phyloP scores from a whole-genome alignment of 2,329 filamentous ascomycete genomes.

The Calonectria honghensis region DNA sequence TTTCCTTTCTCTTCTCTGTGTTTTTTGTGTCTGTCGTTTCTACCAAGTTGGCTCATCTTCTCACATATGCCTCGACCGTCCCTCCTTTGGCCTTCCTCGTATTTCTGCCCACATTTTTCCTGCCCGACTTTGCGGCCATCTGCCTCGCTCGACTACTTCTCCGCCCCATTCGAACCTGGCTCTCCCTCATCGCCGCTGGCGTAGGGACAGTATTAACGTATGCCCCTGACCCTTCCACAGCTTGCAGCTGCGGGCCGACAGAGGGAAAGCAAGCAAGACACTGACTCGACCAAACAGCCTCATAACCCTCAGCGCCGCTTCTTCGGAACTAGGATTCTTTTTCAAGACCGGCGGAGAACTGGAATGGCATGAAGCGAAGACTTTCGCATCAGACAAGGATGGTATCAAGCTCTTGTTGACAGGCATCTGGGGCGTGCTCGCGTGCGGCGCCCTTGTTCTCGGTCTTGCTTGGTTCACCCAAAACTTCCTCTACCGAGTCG shows the following conservation, averaged over 20 bases:
- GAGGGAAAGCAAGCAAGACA: constrained; percentile 7
- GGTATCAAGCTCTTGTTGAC: constrained; percentile 58
- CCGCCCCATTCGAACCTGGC: constrained; percentile 48
- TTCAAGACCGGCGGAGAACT: constrained; percentile 58
- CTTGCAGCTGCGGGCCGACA: not conserved
- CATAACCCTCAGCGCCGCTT: constrained; percentile 54
- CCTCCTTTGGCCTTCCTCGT: constrained; percentile 55
- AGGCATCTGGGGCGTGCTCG: constrained; percentile 54
- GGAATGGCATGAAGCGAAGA: constrained; percentile 57
- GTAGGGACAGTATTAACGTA: constrained; percentile 54
- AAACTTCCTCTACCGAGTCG: constrained; percentile 48
- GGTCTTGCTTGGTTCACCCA: constrained; percentile 51
- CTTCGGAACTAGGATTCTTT: constrained; percentile 59
- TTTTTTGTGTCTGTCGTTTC: constrained; percentile 55
- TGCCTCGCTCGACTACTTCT: constrained; percentile 53
- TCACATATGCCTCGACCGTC: constrained; percentile 53
- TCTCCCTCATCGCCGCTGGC: constrained; percentile 47
- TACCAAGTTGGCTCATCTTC: constrained; percentile 56
- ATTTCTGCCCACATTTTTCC: constrained; percentile 57
- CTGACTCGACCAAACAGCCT: constrained; percentile 48
- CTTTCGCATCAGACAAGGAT: constrained; percentile 57
- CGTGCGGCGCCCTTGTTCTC: constrained; percentile 49
- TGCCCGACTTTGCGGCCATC: constrained; percentile 55
- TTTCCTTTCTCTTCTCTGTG: constrained; percentile 55
- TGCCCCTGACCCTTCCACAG: constrained; percentile 35